Conservation (phyloP, 345 rosid species). For the Combretum micranthum region DNA sequence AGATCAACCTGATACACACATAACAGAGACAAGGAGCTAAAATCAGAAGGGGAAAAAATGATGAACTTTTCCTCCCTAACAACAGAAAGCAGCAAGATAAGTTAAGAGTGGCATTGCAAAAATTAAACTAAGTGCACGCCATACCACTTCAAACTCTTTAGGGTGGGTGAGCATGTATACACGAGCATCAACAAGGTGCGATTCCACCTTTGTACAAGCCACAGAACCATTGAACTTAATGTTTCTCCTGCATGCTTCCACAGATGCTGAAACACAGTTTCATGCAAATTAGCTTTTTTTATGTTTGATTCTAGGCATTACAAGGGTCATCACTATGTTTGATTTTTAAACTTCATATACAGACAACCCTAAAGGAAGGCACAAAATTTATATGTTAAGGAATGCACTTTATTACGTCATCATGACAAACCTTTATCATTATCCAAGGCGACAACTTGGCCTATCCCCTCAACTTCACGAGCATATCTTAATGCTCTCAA, state of each 20-base stretch:
- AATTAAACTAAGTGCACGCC: neutral
- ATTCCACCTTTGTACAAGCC: constrained; percentile 84
- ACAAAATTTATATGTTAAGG: neutral
- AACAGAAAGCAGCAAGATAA: neutral
- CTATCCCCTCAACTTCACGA: constrained; percentile 83
- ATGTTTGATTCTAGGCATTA: neutral
- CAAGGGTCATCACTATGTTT: neutral
- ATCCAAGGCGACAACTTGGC: constrained; percentile 92
- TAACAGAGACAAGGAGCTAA: neutral
- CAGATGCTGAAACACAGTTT: constrained; percentile 44
- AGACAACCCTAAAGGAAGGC: neutral
- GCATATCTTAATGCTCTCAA: constrained; percentile 93
- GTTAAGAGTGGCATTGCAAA: neutral
- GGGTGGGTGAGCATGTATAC: constrained; percentile 91
- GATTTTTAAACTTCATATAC: neutral
- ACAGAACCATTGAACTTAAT: constrained; percentile 86
- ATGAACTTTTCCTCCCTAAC: neutral
- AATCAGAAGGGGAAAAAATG: neutral
- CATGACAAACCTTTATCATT: constrained; percentile 69
- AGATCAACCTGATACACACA: constrained; percentile 87
- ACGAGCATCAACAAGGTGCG: constrained; percentile 93
- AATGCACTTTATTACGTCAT: neutral
- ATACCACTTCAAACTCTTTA: constrained; percentile 95
- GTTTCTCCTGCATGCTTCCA: constrained; percentile 90
- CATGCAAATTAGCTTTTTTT: constrained; percentile 3